phyloP scores from a whole-genome alignment of 345 rosid species.

The Eucalyptus tenuipes region DNA sequence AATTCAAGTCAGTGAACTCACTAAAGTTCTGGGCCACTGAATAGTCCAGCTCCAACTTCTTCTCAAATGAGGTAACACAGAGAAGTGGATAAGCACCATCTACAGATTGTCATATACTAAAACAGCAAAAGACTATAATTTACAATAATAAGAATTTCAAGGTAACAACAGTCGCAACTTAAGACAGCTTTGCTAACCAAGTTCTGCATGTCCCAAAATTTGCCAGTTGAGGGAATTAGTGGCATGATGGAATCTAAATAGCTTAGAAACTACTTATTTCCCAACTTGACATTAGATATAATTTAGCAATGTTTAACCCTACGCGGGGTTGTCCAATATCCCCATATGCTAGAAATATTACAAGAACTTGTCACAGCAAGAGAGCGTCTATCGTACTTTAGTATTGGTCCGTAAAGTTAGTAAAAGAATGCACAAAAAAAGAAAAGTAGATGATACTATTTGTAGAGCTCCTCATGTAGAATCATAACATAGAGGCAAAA shows the following conservation, averaged over 20 bases:
- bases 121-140: background rate
- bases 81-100: background rate
- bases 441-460: background rate
- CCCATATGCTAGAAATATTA: background rate
- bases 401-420: background rate
- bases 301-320: background rate
- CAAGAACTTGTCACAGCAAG: background rate
- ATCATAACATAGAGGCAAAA: background rate
- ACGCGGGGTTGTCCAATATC: background rate
- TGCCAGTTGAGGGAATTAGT: background rate
- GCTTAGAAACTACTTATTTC: background rate
- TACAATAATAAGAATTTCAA: background rate
- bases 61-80: background rate
- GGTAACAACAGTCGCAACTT: background rate
- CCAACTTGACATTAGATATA: background rate
- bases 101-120: background rate
- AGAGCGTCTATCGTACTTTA: background rate
- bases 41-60: background rate
- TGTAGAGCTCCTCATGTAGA: background rate
- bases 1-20: background rate
- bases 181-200: background rate
- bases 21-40: background rate
- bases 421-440: background rate
- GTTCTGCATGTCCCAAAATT: background rate
- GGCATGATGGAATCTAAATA: background rate